A percentile compares a stretch with the other conserved stretches of the same genome.
phyloP scores from a whole-genome alignment of 2,329 filamentous ascomycete genomes.

The Hypocreales sp. region DNA sequence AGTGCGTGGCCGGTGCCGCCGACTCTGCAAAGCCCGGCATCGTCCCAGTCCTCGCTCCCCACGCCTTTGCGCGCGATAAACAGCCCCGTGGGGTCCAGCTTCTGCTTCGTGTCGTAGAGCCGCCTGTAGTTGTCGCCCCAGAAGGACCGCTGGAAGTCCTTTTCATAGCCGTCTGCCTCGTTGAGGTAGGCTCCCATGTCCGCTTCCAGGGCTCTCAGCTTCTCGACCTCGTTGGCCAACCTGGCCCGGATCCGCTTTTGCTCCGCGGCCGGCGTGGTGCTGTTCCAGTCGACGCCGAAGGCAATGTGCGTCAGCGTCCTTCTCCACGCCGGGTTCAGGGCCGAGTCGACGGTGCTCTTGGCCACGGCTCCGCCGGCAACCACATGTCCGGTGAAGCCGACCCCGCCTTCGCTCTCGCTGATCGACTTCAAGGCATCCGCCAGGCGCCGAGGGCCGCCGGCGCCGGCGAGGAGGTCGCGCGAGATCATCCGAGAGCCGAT shows the following conservation, averaged over 20 bases:
- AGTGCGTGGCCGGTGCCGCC: neutral
- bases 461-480: conserved; percentile 12
- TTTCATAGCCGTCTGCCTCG: conserved; percentile 20
- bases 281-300: conserved; percentile 10
- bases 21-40: conserved; percentile 2
- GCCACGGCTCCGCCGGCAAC: conserved; percentile 4
- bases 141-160: conserved; percentile 18
- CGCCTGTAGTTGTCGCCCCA: conserved; percentile 19
- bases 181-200: conserved; percentile 12
- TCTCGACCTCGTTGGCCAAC: conserved; percentile 10
- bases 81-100: conserved; percentile 17
- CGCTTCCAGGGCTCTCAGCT: conserved; percentile 9
- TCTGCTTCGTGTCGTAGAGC: conserved; percentile 18
- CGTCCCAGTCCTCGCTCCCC: conserved; percentile 21
- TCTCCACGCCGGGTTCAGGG: conserved; percentile 25
- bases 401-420: conserved; percentile 2
- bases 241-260: conserved; percentile 5
- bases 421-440: conserved; percentile 8
- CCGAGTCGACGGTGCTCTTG: conserved; percentile 15
- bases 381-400: conserved; percentile 7
- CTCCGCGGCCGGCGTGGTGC: conserved; percentile 2
- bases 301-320: conserved; percentile 19
- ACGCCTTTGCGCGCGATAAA: conserved; percentile 21
- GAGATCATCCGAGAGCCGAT: conserved; percentile 7
- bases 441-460: conserved; percentile 8